A percentile compares a stretch with the other conserved stretches of the same genome.
Evolutionary conservation across 306 rosid genomes (phyloP).

Genomic region (Nissolia schottii): DNA sequence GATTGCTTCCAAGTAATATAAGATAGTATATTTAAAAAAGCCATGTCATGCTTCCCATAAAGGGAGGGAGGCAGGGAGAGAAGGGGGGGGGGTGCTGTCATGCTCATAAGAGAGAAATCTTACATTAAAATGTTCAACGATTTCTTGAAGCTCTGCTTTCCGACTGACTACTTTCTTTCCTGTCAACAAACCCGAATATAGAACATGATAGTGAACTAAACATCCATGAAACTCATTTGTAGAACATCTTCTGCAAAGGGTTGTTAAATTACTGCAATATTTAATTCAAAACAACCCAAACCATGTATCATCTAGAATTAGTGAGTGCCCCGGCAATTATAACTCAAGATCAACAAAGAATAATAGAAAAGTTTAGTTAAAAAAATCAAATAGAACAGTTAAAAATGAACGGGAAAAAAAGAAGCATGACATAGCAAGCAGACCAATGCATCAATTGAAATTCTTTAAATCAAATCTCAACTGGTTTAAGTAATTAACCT

Average conservation of each 20-base stretch:
- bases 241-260: not conserved
- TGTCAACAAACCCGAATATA: conserved; percentile 40
- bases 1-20: not conserved
- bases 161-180: conserved; percentile 65
- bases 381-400: not conserved
- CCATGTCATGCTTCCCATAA: no score
- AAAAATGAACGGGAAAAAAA: not conserved
- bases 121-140: conserved; percentile 89
- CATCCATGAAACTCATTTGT: not conserved
- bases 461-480: not conserved
- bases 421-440: not conserved
- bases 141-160: conserved; percentile 76
- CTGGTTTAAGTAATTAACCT: not conserved
- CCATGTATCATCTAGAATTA: not conserved
- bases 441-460: not conserved
- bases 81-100: no score
- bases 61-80: no score
- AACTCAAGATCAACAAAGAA: not conserved
- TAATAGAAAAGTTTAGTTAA: not conserved
- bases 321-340: not conserved
- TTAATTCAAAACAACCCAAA: not conserved
- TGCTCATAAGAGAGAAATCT: conserved; percentile 22
- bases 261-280: not conserved
- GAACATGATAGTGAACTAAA: conserved; percentile 25
- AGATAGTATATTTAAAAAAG: not conserved